phyloP scores from a whole-genome alignment of 768 basidiomycete genomes.

The Hericium coralloides region DNA sequence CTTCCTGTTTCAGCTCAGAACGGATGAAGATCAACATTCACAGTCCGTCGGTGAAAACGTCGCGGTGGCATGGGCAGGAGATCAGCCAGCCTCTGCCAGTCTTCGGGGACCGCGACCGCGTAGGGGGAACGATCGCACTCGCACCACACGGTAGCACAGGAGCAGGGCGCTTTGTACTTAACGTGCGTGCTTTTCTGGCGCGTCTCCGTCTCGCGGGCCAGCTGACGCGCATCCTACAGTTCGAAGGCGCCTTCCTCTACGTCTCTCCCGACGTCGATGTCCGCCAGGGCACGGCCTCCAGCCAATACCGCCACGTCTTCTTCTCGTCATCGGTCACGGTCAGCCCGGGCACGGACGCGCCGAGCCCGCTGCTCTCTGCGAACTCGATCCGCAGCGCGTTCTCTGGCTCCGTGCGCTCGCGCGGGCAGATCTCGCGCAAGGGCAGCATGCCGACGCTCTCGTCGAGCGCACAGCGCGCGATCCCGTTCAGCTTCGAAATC shows the following conservation, averaged over 20 bases:
- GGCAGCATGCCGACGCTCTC: background rate
- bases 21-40: conserved; percentile 54
- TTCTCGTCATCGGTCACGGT: conserved; percentile 10
- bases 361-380: background rate
- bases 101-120: conserved; percentile 50
- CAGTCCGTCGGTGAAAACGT: conserved; percentile 51
- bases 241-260: conserved; percentile 56
- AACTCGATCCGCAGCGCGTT: background rate
- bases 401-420: background rate
- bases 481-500: conserved; percentile 46
- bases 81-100: conserved; percentile 32
- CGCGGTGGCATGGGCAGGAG: conserved; percentile 21
- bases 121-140: conserved; percentile 51
- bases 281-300: conserved; percentile 13
- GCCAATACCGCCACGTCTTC: conserved; percentile 21
- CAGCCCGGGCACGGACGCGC: background rate
- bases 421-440: background rate
- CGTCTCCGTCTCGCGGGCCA: background rate
- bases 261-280: conserved; percentile 18
- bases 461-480: conserved; percentile 16
- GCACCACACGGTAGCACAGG: conserved; percentile 38
- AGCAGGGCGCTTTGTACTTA: conserved; percentile 48
- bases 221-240: conserved; percentile 26
- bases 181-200: conserved; percentile 29
- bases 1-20: conserved; percentile 10